Conservation (phyloP, 108 stramenopile genomes). For the Discostella stelligeroides region DNA sequence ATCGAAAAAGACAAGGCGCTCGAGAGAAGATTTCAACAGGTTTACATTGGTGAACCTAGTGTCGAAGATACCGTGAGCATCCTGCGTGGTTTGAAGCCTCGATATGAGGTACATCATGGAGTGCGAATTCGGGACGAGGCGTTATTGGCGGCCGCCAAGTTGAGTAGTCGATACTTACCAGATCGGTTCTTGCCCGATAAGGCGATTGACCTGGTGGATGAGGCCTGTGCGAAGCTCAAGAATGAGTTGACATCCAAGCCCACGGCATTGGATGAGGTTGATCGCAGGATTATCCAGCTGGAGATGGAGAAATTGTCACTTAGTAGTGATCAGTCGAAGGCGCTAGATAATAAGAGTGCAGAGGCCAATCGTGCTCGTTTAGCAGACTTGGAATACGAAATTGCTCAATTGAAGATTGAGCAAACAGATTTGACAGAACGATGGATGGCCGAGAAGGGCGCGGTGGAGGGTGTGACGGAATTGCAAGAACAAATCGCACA, state of each 20-base stretch:
- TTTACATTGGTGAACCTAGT: constrained; percentile 92
- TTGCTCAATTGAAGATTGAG: constrained; percentile 66
- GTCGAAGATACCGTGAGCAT: constrained; percentile 98
- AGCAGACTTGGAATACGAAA: constrained; percentile 69
- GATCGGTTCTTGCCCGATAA: constrained; percentile 88
- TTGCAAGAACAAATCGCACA: constrained; percentile 91
- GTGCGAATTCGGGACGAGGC: constrained; percentile 97
- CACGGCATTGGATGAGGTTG: constrained; percentile 58
- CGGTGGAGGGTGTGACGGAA: constrained; percentile 68
- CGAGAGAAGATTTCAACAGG: constrained; percentile 98
- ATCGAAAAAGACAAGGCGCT: constrained; percentile 99
- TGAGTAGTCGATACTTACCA: constrained; percentile 96
- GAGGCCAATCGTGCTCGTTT: constrained; percentile 60
- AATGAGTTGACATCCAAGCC: constrained; percentile 83
- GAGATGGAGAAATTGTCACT: constrained; percentile 67
- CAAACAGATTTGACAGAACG: constrained; percentile 71
- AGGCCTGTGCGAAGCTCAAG: constrained; percentile 93
- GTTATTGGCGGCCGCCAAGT: constrained; percentile 95
- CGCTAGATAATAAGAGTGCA: constrained; percentile 29
- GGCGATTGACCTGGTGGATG: constrained; percentile 98
- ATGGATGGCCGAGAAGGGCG: constrained; percentile 82
- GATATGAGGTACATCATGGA: constrained; percentile 97
- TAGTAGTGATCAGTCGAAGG: constrained; percentile 24
- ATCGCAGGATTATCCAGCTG: constrained; percentile 57
- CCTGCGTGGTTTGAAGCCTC: constrained; percentile 94